These are phyloP conservation scores for Pyrenochaeta sp. DNA, from an alignment of 2,329 filamentous ascomycete species.

Conservation along the genomic window DNA sequence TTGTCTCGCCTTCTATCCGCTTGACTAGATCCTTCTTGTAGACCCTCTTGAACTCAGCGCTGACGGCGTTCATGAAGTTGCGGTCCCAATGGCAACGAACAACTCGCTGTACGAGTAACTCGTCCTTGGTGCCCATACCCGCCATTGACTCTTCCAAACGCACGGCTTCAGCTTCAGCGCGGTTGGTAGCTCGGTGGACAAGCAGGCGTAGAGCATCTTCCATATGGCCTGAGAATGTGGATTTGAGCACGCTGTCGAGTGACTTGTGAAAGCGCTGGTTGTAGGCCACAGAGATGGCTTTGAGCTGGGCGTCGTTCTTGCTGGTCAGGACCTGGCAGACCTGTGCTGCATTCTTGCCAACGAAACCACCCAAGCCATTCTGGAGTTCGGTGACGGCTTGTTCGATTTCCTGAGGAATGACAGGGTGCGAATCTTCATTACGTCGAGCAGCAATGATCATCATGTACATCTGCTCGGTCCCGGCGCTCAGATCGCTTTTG, in stretches of 20 bases:
- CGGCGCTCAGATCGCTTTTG: conserved; percentile 80
- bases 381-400: conserved; percentile 80
- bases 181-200: conserved; percentile 78
- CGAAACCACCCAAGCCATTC: conserved; percentile 68
- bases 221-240: conserved; percentile 93
- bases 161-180: conserved; percentile 82
- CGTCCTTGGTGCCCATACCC: conserved; percentile 86
- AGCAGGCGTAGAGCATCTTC: conserved; percentile 82
- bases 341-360: conserved; percentile 76
- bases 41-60: conserved; percentile 76
- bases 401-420: conserved; percentile 77
- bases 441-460: conserved; percentile 79
- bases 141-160: conserved; percentile 88
- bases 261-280: conserved; percentile 73
- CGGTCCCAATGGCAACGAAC: conserved; percentile 86
- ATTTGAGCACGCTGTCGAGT: conserved; percentile 77
- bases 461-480: conserved; percentile 85
- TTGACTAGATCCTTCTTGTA: conserved; percentile 73
- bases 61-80: conserved; percentile 77
- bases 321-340: conserved; percentile 81
- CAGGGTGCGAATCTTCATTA: conserved; percentile 78
- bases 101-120: conserved; percentile 77
- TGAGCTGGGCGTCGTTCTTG: conserved; percentile 82
- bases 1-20: conserved; percentile 83
- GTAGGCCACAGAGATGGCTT: conserved; percentile 81